phyloP scores from a whole-genome alignment of 1,284 basidiomycete species.

The Rhodotorula sp. region DNA sequence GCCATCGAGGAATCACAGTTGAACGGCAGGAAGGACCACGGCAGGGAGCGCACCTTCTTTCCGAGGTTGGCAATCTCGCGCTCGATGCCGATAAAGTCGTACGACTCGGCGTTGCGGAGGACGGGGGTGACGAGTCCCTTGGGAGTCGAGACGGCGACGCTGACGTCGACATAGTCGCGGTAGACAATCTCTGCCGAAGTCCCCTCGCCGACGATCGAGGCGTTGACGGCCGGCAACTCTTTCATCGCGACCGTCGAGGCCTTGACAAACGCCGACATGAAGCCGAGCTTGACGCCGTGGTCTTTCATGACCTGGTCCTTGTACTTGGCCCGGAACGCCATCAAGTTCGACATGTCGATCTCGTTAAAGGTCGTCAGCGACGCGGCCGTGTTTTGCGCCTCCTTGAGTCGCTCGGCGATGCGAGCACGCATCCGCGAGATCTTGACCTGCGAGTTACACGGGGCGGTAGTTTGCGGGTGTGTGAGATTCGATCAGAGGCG shows the following conservation, averaged over 20 bases:
- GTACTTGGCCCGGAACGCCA: slow-evolving; percentile 91
- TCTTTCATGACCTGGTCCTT: slow-evolving; percentile 91
- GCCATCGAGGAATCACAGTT: background rate
- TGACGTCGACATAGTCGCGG: slow-evolving; percentile 89
- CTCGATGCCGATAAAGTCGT: slow-evolving; percentile 90
- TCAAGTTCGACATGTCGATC: slow-evolving; percentile 95
- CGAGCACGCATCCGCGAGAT: slow-evolving; percentile 97
- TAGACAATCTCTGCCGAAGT: slow-evolving; percentile 88
- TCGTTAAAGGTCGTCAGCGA: slow-evolving; percentile 99
- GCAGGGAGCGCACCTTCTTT: slow-evolving; percentile 66
- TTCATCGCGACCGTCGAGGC: slow-evolving; percentile 81
- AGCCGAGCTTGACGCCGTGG: slow-evolving; percentile 94
- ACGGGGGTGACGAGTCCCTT: slow-evolving; percentile 97
- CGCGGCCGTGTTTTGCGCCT: slow-evolving; percentile 95
- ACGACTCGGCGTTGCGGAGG: slow-evolving; percentile 80
- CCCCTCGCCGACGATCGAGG: slow-evolving; percentile 70
- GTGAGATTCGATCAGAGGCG: too few relatives aligned
- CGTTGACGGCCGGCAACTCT: slow-evolving; percentile 93
- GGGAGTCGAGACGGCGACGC: slow-evolving; percentile 93
- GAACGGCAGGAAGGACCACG: background rate
- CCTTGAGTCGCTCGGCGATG: slow-evolving; percentile 95
- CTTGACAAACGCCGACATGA: slow-evolving; percentile 95
- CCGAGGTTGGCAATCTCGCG: slow-evolving; percentile 84
- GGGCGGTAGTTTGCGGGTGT: background rate
- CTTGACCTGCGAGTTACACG: slow-evolving; percentile 64